Conservation (phyloP, 768 basidiomycete genomes). For the Rhodotorula toruloides region DNA sequence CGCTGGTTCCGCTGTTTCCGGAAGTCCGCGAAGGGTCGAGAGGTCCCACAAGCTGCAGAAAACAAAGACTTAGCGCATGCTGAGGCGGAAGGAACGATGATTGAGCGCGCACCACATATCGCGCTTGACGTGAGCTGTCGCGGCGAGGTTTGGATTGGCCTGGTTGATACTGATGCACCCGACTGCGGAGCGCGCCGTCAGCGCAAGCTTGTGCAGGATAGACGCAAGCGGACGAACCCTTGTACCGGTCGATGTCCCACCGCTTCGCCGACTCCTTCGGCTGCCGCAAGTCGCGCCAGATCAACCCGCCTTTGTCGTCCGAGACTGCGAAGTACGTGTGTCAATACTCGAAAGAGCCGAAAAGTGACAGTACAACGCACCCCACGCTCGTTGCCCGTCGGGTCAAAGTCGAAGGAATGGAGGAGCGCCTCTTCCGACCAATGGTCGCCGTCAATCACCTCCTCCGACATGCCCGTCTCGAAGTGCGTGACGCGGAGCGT, state of each 20-base stretch:
- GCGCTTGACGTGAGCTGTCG: constrained; percentile 40
- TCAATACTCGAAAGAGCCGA: background rate
- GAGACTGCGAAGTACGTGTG: constrained; percentile 17
- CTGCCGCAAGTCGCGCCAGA: constrained; percentile 35
- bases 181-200: constrained; percentile 20
- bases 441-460: constrained; percentile 44
- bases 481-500: constrained; percentile 48
- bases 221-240: constrained; percentile 1
- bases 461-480: constrained; percentile 44
- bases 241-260: constrained; percentile 37
- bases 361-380: constrained; percentile 35
- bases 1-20: background rate
- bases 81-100: background rate
- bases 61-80: too few species aligned
- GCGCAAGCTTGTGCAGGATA: background rate
- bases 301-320: constrained; percentile 35
- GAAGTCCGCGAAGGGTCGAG: constrained; percentile 17
- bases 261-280: constrained; percentile 29
- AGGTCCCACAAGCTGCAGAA: constrained; percentile 37
- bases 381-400: constrained; percentile 43
- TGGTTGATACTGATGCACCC: constrained; percentile 37
- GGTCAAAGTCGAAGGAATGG: constrained; percentile 49
- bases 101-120: constrained; percentile 18
- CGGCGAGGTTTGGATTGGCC: constrained; percentile 33
- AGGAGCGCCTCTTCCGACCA: constrained; percentile 46